These are phyloP conservation scores for Clathrospora elynae DNA, from an alignment of 2,329 filamentous ascomycete genomes.

Conservation along the genomic window DNA sequence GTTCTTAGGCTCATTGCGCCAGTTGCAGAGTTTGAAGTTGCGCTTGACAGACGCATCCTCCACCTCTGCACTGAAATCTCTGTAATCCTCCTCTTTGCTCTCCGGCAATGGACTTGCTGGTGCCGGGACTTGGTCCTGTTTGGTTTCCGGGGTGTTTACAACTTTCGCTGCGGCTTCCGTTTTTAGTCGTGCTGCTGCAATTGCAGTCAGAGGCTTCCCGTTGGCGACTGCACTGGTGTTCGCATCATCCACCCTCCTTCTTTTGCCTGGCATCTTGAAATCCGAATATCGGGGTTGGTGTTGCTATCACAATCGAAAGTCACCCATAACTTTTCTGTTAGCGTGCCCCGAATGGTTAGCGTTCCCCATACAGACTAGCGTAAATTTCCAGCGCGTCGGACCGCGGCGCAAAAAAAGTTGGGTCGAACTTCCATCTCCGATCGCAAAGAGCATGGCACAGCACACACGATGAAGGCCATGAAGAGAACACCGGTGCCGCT, in stretches of 20 bases:
- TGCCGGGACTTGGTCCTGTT: slow-evolving; percentile 18
- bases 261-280: slow-evolving; percentile 39
- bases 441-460: slow-evolving; percentile 19
- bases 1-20: slow-evolving; percentile 30
- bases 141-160: slow-evolving; percentile 15
- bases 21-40: slow-evolving; percentile 41
- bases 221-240: slow-evolving; percentile 4
- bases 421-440: slow-evolving; percentile 18
- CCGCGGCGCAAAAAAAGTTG: slow-evolving; percentile 39
- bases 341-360: too few species aligned
- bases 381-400: slow-evolving; percentile 17
- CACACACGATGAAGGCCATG: slow-evolving; percentile 40
- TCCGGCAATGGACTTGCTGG: slow-evolving; percentile 24
- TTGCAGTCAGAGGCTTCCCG: slow-evolving; percentile 39
- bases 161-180: slow-evolving; percentile 25
- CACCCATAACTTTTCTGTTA: slow-evolving; percentile 21
- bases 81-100: slow-evolving; percentile 20
- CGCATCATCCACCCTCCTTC: slow-evolving; percentile 30
- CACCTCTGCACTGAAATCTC: slow-evolving; percentile 27
- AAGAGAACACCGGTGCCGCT: slow-evolving; percentile 45
- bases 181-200: slow-evolving; percentile 41
- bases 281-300: slow-evolving; percentile 8
- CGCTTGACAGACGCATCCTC: slow-evolving; percentile 16
- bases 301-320: neutral
- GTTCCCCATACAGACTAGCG: too few species aligned